These are phyloP conservation scores for Globisporangium spiculum DNA, from an alignment of 352 stramenopile species.

Conservation along the genomic window DNA sequence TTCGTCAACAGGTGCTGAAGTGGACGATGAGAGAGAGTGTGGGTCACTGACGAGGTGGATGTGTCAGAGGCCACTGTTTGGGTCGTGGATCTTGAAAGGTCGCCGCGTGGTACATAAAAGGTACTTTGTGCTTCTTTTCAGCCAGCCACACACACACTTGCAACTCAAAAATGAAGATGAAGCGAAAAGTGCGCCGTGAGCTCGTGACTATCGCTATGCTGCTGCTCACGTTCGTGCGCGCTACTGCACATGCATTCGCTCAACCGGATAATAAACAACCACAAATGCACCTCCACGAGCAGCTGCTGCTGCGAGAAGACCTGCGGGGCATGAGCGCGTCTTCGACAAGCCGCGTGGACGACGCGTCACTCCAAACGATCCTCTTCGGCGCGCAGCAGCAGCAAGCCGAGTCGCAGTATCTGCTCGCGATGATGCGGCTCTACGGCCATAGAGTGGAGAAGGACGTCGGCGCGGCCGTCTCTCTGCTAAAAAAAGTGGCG, in stretches of 20 bases:
- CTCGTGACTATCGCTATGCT: neutral
- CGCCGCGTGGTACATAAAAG: neutral
- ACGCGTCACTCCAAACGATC: slow-evolving; percentile 30
- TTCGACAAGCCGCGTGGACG: slow-evolving; percentile 19
- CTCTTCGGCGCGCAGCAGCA: slow-evolving; percentile 32
- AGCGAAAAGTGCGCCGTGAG: neutral
- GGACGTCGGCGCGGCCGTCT: slow-evolving; percentile 28
- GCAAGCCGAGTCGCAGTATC: slow-evolving; percentile 43
- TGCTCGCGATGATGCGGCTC: slow-evolving; percentile 47
- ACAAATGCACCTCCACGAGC: too few species aligned
- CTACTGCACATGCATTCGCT: too few species aligned
- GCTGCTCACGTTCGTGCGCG: neutral
- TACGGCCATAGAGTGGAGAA: slow-evolving; percentile 44
- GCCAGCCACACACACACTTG: too few species aligned
- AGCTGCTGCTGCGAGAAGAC: slow-evolving; percentile 19
- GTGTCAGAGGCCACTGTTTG: neutral
- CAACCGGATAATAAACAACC: too few species aligned
- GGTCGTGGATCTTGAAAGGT: neutral
- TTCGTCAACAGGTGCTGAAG: neutral
- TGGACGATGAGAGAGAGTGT: neutral
- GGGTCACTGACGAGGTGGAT: neutral
- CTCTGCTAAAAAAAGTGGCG: slow-evolving; percentile 27
- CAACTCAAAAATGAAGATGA: neutral
- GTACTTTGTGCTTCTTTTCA: too few species aligned
- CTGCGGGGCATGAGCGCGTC: slow-evolving; percentile 8